These are phyloP conservation scores for Didymella pinodella DNA, from an alignment of 2,329 filamentous ascomycete species.

Conservation along the genomic window DNA sequence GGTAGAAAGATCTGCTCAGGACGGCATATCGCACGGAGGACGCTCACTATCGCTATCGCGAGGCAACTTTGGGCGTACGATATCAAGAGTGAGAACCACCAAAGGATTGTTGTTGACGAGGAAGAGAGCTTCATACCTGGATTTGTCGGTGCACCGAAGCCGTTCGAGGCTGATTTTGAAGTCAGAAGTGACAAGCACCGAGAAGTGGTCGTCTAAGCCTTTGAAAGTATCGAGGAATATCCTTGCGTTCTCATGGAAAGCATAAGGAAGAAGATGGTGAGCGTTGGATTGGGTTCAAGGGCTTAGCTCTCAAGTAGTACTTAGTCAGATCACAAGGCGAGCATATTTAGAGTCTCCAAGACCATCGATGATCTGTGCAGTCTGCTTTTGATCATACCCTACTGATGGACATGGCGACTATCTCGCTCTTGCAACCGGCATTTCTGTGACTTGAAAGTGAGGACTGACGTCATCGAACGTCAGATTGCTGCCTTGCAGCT, in stretches of 20 bases:
- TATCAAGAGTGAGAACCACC: slow-evolving; percentile 37
- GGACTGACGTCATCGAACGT: too few species aligned
- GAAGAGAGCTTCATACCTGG: slow-evolving; percentile 23
- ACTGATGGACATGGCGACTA: too few species aligned
- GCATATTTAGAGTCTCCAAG: too few species aligned
- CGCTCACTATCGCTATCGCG: slow-evolving; percentile 58
- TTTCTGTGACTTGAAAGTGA: too few species aligned
- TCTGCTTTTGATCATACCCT: too few species aligned
- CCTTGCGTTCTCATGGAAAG: slow-evolving; percentile 14
- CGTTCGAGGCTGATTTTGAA: slow-evolving; percentile 39
- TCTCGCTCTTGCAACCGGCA: too few species aligned
- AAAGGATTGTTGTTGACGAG: background rate
- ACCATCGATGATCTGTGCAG: too few species aligned
- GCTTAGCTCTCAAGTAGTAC: background rate
- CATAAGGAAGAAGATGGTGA: slow-evolving; percentile 28
- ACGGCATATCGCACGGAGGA: slow-evolving; percentile 41
- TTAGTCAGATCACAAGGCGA: too few species aligned
- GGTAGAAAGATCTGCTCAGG: slow-evolving; percentile 43
- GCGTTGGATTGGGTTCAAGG: slow-evolving; percentile 18
- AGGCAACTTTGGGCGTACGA: slow-evolving; percentile 62
- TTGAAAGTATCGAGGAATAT: slow-evolving; percentile 21
- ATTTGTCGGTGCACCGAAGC: slow-evolving; percentile 33
- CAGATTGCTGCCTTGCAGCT: background rate
- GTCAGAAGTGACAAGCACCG: slow-evolving; percentile 30
- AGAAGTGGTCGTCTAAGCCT: slow-evolving; percentile 31